A percentile compares a stretch with the other conserved stretches of the same genome.
Evolutionary conservation across 1,284 basidiomycete genomes (phyloP).

Genomic region (Pseudozyma tsukubaensis): DNA sequence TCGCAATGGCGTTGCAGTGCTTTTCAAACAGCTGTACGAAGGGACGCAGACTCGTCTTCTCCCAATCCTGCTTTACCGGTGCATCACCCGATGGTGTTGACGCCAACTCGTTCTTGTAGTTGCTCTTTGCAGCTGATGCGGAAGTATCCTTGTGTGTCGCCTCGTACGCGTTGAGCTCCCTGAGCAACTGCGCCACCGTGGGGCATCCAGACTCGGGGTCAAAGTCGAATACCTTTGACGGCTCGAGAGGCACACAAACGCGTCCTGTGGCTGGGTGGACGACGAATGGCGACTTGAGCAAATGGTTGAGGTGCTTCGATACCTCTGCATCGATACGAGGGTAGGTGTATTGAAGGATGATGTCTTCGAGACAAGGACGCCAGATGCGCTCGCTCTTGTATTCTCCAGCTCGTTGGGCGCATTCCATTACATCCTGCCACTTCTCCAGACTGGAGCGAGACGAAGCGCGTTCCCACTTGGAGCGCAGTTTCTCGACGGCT

Average conservation of each 20-base stretch:
- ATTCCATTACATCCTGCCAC: constrained; percentile 77
- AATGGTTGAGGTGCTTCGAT: constrained; percentile 95
- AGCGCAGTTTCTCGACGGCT: constrained; percentile 70
- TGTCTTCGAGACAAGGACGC: constrained; percentile 75
- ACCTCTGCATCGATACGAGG: constrained; percentile 97
- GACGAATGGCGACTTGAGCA: constrained; percentile 97
- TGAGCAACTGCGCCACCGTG: constrained; percentile 83
- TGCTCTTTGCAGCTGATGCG: constrained; percentile 32
- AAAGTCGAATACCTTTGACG: constrained; percentile 81
- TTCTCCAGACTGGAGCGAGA: constrained; percentile 75
- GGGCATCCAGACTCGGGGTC: constrained; percentile 83
- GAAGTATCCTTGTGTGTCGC: constrained; percentile 66
- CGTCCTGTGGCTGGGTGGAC: constrained; percentile 95
- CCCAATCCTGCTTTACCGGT: constrained; percentile 71
- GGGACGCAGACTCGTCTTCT: constrained; percentile 77
- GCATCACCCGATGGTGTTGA: constrained; percentile 44
- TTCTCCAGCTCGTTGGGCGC: constrained; percentile 64
- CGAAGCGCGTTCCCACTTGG: constrained; percentile 76
- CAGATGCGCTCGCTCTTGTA: constrained; percentile 55
- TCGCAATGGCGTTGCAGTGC: constrained; percentile 71
- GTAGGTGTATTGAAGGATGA: constrained; percentile 94
- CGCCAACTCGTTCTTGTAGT: constrained; percentile 30
- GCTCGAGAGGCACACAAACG: constrained; percentile 92
- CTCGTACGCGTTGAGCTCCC: constrained; percentile 77
- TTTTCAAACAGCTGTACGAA: constrained; percentile 90